phyloP scores from a whole-genome alignment of 108 stramenopile species.

The Pseudonitzschia multiseries region DNA sequence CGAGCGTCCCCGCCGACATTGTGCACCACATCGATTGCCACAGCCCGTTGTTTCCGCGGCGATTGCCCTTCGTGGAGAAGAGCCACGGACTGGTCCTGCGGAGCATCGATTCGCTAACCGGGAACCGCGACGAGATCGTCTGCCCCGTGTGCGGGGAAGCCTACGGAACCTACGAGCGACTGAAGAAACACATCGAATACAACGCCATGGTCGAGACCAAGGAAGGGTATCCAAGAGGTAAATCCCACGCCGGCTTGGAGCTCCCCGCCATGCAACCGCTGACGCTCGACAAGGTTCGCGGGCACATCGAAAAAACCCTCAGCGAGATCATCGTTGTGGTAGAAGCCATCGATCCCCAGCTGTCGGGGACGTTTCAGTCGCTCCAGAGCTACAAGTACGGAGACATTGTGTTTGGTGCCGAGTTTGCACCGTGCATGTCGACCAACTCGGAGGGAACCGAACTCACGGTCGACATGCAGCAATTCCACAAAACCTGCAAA shows the following conservation, averaged over 20 bases:
- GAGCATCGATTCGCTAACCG: slow-evolving; percentile 44
- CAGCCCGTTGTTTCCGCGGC: slow-evolving; percentile 31
- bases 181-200: slow-evolving; percentile 59
- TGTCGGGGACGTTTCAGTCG: slow-evolving; percentile 74
- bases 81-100: slow-evolving; percentile 48
- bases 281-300: slow-evolving; percentile 43
- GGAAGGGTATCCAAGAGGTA: slow-evolving; percentile 27
- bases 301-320: slow-evolving; percentile 40
- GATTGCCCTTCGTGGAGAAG: slow-evolving; percentile 24
- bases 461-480: not conserved
- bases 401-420: slow-evolving; percentile 58
- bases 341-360: slow-evolving; percentile 70
- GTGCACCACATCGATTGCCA: slow-evolving; percentile 66
- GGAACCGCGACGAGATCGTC: slow-evolving; percentile 47
- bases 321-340: slow-evolving; percentile 70
- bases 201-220: slow-evolving; percentile 48
- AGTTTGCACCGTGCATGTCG: slow-evolving; percentile 2
- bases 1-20: slow-evolving; percentile 51
- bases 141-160: slow-evolving; percentile 72
- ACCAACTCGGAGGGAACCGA: not conserved
- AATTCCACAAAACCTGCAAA: slow-evolving; percentile 6
- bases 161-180: slow-evolving; percentile 57
- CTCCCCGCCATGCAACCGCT: slow-evolving; percentile 17
- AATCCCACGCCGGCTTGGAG: slow-evolving; percentile 15
- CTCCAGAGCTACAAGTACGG: slow-evolving; percentile 74